Evolutionary conservation across 2,329 filamentous ascomycete genomes (phyloP).

Genomic region (Daldinia eschscholtzii): DNA sequence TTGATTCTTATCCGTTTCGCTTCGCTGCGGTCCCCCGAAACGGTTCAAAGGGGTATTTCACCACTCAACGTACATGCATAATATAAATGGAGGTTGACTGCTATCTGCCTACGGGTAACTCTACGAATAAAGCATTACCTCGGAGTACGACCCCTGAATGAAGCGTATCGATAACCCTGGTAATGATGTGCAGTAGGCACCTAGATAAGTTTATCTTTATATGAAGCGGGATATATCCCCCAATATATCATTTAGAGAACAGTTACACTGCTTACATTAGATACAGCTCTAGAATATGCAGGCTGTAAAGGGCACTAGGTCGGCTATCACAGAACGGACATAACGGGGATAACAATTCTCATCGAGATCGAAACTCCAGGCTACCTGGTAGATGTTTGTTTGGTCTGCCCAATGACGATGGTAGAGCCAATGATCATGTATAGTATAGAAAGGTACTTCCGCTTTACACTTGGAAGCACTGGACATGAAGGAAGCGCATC

Average conservation of each 20-base stretch:
- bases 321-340: slow-evolving; percentile 5
- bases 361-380: background rate
- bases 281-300: background rate
- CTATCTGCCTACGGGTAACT: background rate
- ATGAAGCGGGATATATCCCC: background rate
- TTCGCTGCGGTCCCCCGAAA: background rate
- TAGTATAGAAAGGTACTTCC: too few species aligned
- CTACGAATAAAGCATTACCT: background rate
- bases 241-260: background rate
- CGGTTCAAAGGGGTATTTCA: background rate
- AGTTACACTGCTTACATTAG: too few species aligned
- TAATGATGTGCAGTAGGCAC: background rate
- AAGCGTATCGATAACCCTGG: background rate
- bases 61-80: background rate
- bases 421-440: too few species aligned
- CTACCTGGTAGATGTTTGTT: too few species aligned
- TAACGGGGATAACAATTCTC: slow-evolving; percentile 22
- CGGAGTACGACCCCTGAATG: background rate
- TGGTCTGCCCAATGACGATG: too few species aligned
- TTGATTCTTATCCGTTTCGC: background rate
- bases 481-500: slow-evolving; percentile 28
- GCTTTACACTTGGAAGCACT: background rate
- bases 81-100: background rate
- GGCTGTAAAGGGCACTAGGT: background rate
- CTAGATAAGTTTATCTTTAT: background rate